Evolutionary conservation across 2,329 filamentous ascomycete species (phyloP), one percentile per base, ranked within the genome.

Genomic region (Penicillium fuscoglaucum): DNA sequence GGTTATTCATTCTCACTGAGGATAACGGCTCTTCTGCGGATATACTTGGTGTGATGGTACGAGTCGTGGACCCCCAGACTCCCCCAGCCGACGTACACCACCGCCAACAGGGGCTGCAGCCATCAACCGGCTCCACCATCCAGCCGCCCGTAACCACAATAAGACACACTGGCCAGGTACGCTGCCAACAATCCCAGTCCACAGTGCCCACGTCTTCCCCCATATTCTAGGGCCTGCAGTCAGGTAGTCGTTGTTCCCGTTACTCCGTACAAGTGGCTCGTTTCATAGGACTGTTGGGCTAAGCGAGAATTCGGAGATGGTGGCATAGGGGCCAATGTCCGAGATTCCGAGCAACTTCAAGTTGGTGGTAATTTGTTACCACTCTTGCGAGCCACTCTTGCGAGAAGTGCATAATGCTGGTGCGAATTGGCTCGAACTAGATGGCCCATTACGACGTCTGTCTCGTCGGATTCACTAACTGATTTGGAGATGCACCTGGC

Each of bases 21-120:
- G 19, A 76, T 68, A 9, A 72, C 57, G 31, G 61, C 58, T 43
- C 69, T 66, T 28, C 67, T 62, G 15, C 40, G 56, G 52, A 75
- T 76, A 48, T 75, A 68, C 52, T 69, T 63, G 3, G 70, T 74
- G 51, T 70, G 63, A 55, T 76, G 74, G 58, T 76, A 76, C 19
- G 60, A 65, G 40, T 75, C 68, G 57, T 76, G 73, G 26, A 70
- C 51, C 44, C 70, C 65, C 6, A 73, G 63, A 50, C 62, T 71
- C 57, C 72, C 66, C 74, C 72, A 74, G n/a, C 70, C 72, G 9
- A 75, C 72, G 55, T 69, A 71, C 21, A 73, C 73, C 31, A 33
- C 31, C 8, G 74, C 58, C 62, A 75, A 28, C 65, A 68, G 6
- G 57, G 59, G 9, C 60, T 61, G 28, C 66, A 54, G 10, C 67